Percentiles rank a stretch among this genome's conserved stretches.
Conservation (phyloP, 345 rosid genomes). For the Arabis hirsuta region DNA sequence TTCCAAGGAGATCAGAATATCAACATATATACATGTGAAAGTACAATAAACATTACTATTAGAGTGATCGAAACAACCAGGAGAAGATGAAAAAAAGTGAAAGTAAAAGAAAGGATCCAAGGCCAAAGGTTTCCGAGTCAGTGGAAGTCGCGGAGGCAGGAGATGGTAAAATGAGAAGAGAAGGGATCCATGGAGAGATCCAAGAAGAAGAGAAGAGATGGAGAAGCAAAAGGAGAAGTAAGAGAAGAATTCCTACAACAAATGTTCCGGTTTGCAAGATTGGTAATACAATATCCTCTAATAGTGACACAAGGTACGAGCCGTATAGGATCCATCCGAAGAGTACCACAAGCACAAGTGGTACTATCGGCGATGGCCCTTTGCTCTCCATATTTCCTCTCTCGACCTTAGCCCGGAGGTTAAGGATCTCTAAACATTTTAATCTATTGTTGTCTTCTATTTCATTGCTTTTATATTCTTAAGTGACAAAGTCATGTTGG, state of each 20-base stretch:
- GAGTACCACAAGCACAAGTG: conserved; percentile 39
- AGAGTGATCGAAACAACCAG: conserved; percentile 37
- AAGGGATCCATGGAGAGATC: conserved; percentile 45
- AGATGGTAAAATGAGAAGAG: conserved; percentile 37
- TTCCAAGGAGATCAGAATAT: background rate
- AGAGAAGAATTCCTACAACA: conserved; percentile 39
- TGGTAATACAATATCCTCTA: conserved; percentile 37
- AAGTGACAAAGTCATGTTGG: conserved; percentile 27
- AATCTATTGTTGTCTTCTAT: background rate
- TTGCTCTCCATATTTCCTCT: conserved; percentile 38
- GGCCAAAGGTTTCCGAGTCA: conserved; percentile 42
- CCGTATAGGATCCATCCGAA: conserved; percentile 45
- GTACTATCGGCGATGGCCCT: conserved; percentile 46
- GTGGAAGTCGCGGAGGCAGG: conserved; percentile 31
- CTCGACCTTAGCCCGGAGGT: background rate
- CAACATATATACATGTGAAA: background rate
- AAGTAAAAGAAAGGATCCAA: conserved; percentile 44
- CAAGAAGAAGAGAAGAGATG: conserved; percentile 45
- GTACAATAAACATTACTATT: background rate
- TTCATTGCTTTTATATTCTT: conserved; percentile 3
- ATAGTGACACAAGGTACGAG: conserved; percentile 30
- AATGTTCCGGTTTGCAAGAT: conserved; percentile 43
- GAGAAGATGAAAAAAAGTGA: conserved; percentile 37
- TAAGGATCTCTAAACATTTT: background rate
- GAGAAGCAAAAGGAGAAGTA: conserved; percentile 42